These are phyloP conservation scores for Boletellus sp. DNA, from an alignment of 768 basidiomycete genomes.

Conservation along the genomic window DNA sequence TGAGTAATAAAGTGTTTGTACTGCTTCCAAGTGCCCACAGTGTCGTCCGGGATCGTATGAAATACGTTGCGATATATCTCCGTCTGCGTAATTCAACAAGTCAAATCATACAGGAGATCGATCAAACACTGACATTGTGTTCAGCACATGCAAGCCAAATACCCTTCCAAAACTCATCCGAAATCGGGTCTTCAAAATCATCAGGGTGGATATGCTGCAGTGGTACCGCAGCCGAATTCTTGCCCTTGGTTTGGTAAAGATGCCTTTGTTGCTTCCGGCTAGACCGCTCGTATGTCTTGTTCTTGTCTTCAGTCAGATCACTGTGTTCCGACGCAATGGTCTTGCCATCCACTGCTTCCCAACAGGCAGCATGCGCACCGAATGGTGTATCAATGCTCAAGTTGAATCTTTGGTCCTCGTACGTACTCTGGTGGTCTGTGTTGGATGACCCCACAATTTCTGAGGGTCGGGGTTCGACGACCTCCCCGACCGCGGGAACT, in stretches of 20 bases:
- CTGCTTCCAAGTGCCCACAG: conserved; percentile 92
- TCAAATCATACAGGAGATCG: not conserved
- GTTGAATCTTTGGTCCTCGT: conserved; percentile 11
- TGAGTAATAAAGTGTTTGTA: conserved; percentile 81
- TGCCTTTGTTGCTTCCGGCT: conserved; percentile 57
- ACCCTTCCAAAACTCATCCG: conserved; percentile 84
- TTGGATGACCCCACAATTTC: conserved; percentile 28
- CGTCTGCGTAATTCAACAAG: conserved; percentile 51
- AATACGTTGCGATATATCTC: conserved; percentile 96
- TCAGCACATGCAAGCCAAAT: conserved; percentile 85
- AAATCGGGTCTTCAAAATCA: conserved; percentile 86
- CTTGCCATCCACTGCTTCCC: conserved; percentile 41
- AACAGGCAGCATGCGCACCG: conserved; percentile 40
- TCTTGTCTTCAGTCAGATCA: conserved; percentile 46
- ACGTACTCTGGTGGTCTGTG: conserved; percentile 24
- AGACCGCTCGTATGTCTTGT: conserved; percentile 47
- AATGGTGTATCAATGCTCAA: not conserved
- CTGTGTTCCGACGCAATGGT: conserved; percentile 41
- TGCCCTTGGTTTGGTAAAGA: conserved; percentile 49
- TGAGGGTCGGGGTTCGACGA: conserved; percentile 44
- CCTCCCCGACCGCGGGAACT: conserved; percentile 68
- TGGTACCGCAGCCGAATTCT: conserved; percentile 58
- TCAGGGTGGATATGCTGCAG: conserved; percentile 72
- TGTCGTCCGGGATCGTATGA: conserved; percentile 89
- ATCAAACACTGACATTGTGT: conserved; percentile 67